Evolutionary conservation across 352 stramenopile genomes (phyloP).

Genomic region (Blastocystis hominis): DNA sequence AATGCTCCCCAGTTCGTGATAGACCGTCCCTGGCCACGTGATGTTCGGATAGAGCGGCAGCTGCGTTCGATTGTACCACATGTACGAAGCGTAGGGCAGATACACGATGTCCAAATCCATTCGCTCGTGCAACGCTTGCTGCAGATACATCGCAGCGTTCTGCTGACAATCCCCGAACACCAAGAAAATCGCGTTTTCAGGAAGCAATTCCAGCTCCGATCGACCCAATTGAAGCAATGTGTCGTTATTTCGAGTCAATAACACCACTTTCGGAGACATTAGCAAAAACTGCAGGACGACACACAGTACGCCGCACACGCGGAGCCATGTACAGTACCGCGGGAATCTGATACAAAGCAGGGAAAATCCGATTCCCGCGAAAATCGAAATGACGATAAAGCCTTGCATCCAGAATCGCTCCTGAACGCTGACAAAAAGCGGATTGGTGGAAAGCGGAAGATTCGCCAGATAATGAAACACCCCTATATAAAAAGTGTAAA

Average conservation of each 20-base stretch:
- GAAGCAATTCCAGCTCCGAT: neutral
- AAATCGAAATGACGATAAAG: slow-evolving; percentile 28
- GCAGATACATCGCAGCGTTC: slow-evolving; percentile 28
- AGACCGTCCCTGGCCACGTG: slow-evolving; percentile 19
- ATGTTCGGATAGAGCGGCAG: neutral
- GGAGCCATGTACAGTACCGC: neutral
- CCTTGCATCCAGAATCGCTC: slow-evolving; percentile 56
- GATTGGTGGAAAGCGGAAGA: neutral
- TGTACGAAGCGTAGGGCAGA: slow-evolving; percentile 55
- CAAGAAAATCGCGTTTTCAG: neutral
- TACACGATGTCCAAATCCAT: slow-evolving; percentile 27
- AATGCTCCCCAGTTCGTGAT: slow-evolving; percentile 39
- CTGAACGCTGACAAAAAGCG: slow-evolving; percentile 30
- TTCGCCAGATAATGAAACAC: slow-evolving; percentile 55
- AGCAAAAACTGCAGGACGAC: neutral
- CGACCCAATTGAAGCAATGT: slow-evolving; percentile 5
- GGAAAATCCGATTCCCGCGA: slow-evolving; percentile 20
- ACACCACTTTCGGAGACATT: neutral
- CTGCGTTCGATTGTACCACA: slow-evolving; percentile 47
- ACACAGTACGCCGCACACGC: neutral
- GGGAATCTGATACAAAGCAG: neutral
- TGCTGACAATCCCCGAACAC: slow-evolving; percentile 24
- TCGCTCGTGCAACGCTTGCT: slow-evolving; percentile 9
- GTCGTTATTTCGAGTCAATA: slow-evolving; percentile 18
- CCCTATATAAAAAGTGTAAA: slow-evolving; percentile 27